These are phyloP conservation scores for Mortierella sp. DNA, from an alignment of 371 early-diverging fungal genomes.

Conservation along the genomic window DNA sequence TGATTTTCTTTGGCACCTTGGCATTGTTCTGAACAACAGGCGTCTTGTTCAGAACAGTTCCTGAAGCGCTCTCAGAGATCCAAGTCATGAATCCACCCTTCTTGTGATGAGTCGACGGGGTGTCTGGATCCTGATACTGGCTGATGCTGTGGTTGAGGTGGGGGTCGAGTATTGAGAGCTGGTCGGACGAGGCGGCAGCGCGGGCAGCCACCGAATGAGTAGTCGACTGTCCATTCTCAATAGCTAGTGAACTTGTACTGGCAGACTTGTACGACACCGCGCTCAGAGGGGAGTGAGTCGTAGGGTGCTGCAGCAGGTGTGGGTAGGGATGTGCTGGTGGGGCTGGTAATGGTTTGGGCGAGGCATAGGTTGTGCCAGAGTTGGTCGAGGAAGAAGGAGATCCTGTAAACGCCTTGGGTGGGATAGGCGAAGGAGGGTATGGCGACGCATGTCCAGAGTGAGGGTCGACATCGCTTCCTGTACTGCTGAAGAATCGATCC, in stretches of 20 bases:
- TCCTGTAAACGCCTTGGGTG: conserved; percentile 27
- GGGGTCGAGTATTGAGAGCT: conserved; percentile 15
- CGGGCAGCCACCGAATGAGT: background rate
- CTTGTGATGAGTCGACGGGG: conserved; percentile 14
- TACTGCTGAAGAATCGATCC: conserved; percentile 48
- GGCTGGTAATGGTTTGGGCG: conserved; percentile 56
- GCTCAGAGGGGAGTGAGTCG: conserved; percentile 32
- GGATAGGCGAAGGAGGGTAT: conserved; percentile 44
- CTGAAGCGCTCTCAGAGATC: conserved; percentile 54
- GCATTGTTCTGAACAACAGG: conserved; percentile 44
- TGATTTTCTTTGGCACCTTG: conserved; percentile 49
- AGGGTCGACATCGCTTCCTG: conserved; percentile 27
- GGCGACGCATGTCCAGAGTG: conserved; percentile 30
- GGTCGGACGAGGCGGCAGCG: conserved; percentile 26
- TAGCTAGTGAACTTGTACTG: conserved; percentile 46
- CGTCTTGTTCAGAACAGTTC: conserved; percentile 49
- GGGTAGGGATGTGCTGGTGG: conserved; percentile 50
- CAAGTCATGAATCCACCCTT: conserved; percentile 45
- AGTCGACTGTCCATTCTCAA: conserved; percentile 43
- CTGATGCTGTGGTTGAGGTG: background rate
- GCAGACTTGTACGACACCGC: conserved; percentile 43
- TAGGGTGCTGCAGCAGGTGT: conserved; percentile 30
- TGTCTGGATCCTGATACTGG: conserved; percentile 9
- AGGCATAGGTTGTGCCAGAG: conserved; percentile 39
- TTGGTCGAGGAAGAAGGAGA: conserved; percentile 48